Conservation (phyloP, 2,329 filamentous ascomycete species). For the Fonsecaea pedrosoi region DNA sequence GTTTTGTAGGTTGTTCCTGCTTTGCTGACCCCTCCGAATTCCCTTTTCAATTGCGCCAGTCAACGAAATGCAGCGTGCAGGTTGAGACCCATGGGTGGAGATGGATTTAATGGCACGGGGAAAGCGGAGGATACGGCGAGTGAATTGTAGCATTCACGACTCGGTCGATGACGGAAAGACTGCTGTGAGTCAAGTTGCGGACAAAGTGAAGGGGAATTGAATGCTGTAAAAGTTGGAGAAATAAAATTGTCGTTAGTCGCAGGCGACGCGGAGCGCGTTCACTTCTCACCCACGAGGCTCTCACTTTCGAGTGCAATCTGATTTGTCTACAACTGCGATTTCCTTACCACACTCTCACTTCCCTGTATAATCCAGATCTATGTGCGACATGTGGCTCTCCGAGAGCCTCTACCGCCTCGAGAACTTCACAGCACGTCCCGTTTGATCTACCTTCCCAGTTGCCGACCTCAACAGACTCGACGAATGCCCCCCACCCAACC, state of each 20-base stretch:
- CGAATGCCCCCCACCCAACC: background rate
- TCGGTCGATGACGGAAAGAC: background rate
- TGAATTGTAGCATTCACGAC: constrained; percentile 29
- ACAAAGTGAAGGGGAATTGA: background rate
- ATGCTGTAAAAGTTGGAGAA: background rate
- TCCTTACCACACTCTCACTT: background rate
- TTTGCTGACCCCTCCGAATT: constrained; percentile 55
- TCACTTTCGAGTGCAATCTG: background rate
- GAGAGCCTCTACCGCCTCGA: background rate
- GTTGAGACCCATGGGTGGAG: background rate
- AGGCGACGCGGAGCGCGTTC: constrained; percentile 1
- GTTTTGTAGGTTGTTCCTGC: constrained; percentile 19
- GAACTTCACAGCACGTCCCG: background rate
- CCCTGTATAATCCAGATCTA: background rate
- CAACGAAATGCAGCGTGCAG: constrained; percentile 60
- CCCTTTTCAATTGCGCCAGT: constrained; percentile 73
- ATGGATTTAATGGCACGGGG: constrained; percentile 19
- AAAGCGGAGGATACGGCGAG: constrained; percentile 31
- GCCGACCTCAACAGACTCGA: background rate
- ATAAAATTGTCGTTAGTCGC: background rate
- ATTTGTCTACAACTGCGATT: background rate
- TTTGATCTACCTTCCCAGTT: background rate
- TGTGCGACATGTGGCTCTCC: background rate
- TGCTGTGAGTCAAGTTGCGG: background rate
- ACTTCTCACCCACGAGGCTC: background rate